Evolutionary conservation across 164 flowering plant genomes (phyloP).

Genomic region (Echeveria elegans): DNA sequence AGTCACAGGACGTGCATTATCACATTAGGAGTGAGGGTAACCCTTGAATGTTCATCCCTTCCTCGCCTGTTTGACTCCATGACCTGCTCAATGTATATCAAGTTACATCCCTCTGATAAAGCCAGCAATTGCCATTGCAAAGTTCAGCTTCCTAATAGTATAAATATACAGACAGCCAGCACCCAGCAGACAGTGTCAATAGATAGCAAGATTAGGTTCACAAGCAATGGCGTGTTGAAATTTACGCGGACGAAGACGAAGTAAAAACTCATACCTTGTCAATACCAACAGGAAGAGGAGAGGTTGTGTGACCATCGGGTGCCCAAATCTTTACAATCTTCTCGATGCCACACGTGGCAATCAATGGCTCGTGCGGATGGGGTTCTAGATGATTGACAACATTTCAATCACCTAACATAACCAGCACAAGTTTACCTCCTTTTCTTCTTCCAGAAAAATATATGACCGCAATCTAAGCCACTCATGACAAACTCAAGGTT

Average conservation of each 20-base stretch:
- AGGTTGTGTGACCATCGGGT: slow-evolving; percentile 26
- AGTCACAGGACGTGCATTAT: slow-evolving; percentile 58
- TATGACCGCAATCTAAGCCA: slow-evolving; percentile 75
- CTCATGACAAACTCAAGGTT: slow-evolving; percentile 56
- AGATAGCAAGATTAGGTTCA: not conserved
- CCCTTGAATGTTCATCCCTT: slow-evolving; percentile 43
- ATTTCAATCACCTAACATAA: slow-evolving; percentile 45
- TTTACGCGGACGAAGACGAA: not conserved
- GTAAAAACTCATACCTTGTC: slow-evolving; percentile 29
- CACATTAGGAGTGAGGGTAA: slow-evolving; percentile 50
- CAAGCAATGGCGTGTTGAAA: not conserved
- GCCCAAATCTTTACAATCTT: slow-evolving; percentile 53
- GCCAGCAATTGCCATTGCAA: not conserved
- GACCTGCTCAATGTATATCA: slow-evolving; percentile 28
- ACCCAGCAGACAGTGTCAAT: not conserved
- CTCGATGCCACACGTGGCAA: slow-evolving; percentile 70
- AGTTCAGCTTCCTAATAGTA: not conserved
- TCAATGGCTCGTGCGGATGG: slow-evolving; percentile 47
- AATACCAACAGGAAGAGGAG: slow-evolving; percentile 38
- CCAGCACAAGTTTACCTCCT: slow-evolving; percentile 41
- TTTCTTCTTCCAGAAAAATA: slow-evolving; percentile 67
- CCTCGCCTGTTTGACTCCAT: slow-evolving; percentile 47
- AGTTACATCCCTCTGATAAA: not conserved
- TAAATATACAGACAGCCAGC: no score
- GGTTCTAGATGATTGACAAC: slow-evolving; percentile 58